These are phyloP conservation scores for Fusarium cyanostomum DNA, from an alignment of 2,329 filamentous ascomycete species.

Conservation along the genomic window DNA sequence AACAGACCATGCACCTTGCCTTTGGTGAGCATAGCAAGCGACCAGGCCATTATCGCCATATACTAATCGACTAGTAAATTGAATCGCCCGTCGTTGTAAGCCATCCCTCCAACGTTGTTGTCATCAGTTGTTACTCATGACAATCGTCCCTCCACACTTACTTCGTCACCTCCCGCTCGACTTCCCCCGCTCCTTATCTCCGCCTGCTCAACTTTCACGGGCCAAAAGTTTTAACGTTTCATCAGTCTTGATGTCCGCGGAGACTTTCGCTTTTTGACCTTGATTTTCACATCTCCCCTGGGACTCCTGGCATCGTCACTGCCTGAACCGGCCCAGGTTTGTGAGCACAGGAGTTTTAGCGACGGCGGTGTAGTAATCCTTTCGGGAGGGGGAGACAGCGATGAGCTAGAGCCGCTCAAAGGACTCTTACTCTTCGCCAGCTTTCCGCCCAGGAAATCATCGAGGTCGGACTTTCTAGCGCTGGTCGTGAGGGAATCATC, in stretches of 20 bases:
- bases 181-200: too few species aligned
- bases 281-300: neutral
- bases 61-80: too few species aligned
- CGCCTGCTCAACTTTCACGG: too few species aligned
- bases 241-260: neutral
- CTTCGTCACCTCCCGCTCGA: too few species aligned
- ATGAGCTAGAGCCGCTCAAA: conserved; percentile 7
- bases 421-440: neutral
- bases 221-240: too few species aligned
- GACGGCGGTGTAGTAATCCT: conserved; percentile 29
- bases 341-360: neutral
- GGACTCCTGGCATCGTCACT: neutral
- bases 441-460: neutral
- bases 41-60: too few species aligned
- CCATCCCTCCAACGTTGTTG: neutral
- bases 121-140: neutral
- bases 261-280: neutral
- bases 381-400: conserved; percentile 31
- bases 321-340: neutral
- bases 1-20: neutral
- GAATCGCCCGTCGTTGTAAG: neutral
- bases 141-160: too few species aligned
- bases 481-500: neutral
- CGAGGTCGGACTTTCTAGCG: neutral
- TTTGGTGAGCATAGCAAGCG: too few species aligned